Evolutionary conservation across 106 monocot species (phyloP), one percentile per base, ranked within the genome.

Genomic region (Phalaenopsis aphrodite): DNA sequence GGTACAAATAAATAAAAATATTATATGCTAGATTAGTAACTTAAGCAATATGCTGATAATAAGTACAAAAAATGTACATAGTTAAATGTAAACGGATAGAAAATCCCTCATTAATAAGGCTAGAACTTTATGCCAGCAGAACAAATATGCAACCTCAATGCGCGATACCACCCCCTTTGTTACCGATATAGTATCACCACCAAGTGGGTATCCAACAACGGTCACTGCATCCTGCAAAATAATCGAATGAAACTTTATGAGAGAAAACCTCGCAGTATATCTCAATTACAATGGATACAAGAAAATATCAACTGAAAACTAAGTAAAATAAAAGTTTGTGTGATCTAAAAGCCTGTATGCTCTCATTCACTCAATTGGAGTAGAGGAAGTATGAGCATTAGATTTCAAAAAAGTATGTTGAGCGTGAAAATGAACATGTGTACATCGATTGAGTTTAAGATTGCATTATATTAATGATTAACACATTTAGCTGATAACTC

Each of bases 91-190:
- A n/a, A 23, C 14, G 1, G 5, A 5, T 7, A 1, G 14, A 24
- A 64, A 23, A 64, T 21, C 7, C 23, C 3, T 21, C 64, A 21
- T 64, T 21, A 64, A 64, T 64, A 21, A 64, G 23, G 24, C 23
- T 64, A 64, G 5, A 64, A 64, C 8, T 21, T 24, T 5, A 64
- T 46, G 52, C 52, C 37, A 21, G 57, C 72, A 36, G 43, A 38
- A 47, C 66, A 56, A 45, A 81, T 68, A 88, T 72, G 84, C 56
- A 56, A 97, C 97, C 97, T 97, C 97, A 82, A 97, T 97, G 36
- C 97, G 85, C 58, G 97, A 97, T 18, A 97, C 97, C 72, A 97
- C 94, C 76, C 97, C 97, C 85, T 97, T 97, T 78, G 97, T 97
- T 47, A 97, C 97, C 58, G 97, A 97, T 76, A 97, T 97, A 12